A percentile compares a stretch with the other conserved stretches of the same genome.
phyloP scores from a whole-genome alignment of 2,329 filamentous ascomycete genomes.

The Penicillium sp. region DNA sequence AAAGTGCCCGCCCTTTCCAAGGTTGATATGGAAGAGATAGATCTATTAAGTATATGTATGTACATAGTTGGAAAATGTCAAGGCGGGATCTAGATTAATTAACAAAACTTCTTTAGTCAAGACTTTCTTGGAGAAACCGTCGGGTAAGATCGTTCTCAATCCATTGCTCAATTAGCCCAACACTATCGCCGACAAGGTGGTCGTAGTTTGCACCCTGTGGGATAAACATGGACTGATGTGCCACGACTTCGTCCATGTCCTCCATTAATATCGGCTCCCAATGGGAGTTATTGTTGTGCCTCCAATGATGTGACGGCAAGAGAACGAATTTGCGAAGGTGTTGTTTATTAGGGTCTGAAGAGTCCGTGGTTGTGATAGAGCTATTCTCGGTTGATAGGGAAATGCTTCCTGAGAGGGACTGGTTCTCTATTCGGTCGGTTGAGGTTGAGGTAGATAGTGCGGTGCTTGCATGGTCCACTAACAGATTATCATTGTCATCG shows the following conservation, averaged over 20 bases:
- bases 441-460: neutral
- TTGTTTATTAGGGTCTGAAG: constrained; percentile 24
- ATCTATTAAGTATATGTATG: neutral
- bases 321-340: constrained; percentile 78
- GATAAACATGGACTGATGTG: constrained; percentile 81
- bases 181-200: constrained; percentile 72
- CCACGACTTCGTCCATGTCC: constrained; percentile 78
- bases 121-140: constrained; percentile 17
- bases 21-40: neutral
- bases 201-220: constrained; percentile 69
- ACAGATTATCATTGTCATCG: neutral
- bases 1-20: neutral
- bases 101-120: constrained; percentile 9
- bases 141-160: constrained; percentile 42
- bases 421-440: constrained; percentile 1
- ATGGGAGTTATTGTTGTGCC: constrained; percentile 62
- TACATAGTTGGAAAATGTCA: neutral
- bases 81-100: neutral
- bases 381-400: constrained; percentile 11
- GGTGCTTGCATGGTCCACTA: constrained; percentile 1
- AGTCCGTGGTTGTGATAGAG: constrained; percentile 12
- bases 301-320: constrained; percentile 59
- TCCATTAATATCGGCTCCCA: constrained; percentile 83
- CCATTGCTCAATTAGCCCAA: constrained; percentile 66
- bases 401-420: constrained; percentile 3